Conservation (phyloP, 2,329 filamentous ascomycete genomes). For the Zasmidium cellare region DNA sequence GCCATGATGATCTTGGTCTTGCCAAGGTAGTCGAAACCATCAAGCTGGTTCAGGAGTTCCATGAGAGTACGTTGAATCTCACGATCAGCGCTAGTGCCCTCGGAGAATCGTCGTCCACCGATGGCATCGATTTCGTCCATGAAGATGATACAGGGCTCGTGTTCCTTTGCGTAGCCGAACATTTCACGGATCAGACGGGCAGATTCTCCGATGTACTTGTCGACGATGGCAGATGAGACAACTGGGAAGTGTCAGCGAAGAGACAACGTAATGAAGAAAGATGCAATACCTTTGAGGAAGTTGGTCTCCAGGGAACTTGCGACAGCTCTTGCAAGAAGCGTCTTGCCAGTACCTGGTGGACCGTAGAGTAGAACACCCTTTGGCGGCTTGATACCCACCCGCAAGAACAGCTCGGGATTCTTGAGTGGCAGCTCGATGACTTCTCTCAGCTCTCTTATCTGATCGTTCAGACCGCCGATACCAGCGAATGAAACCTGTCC, state of each 20-base stretch:
- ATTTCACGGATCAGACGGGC: conserved; percentile 96
- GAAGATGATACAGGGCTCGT: conserved; percentile 99
- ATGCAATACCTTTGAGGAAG: conserved; percentile 79
- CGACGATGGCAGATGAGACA: conserved; percentile 96
- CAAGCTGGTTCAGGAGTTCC: conserved; percentile 97
- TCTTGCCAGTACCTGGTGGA: conserved; percentile 96
- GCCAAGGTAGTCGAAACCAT: conserved; percentile 98
- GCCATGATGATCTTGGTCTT: conserved; percentile 99
- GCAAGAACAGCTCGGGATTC: conserved; percentile 94
- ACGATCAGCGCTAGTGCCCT: conserved; percentile 94
- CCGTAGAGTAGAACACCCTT: conserved; percentile 97
- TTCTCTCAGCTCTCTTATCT: conserved; percentile 94
- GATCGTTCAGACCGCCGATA: conserved; percentile 96
- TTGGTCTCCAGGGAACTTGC: conserved; percentile 97
- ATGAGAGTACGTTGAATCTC: conserved; percentile 98
- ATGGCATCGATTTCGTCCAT: conserved; percentile 99
- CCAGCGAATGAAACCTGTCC: conserved; percentile 97
- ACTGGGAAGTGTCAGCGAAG: conserved; percentile 54
- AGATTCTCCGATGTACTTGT: conserved; percentile 99
- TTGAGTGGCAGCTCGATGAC: conserved; percentile 97
- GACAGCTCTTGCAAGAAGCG: conserved; percentile 87
- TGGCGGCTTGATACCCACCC: conserved; percentile 97
- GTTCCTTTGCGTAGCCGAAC: conserved; percentile 99
- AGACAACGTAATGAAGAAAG: not conserved
- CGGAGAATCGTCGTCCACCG: conserved; percentile 91